A percentile compares a stretch with the other conserved stretches of the same genome.
These are phyloP conservation scores for Penicillium sp. DNA, from an alignment of 2,329 filamentous ascomycete species.

Conservation along the genomic window DNA sequence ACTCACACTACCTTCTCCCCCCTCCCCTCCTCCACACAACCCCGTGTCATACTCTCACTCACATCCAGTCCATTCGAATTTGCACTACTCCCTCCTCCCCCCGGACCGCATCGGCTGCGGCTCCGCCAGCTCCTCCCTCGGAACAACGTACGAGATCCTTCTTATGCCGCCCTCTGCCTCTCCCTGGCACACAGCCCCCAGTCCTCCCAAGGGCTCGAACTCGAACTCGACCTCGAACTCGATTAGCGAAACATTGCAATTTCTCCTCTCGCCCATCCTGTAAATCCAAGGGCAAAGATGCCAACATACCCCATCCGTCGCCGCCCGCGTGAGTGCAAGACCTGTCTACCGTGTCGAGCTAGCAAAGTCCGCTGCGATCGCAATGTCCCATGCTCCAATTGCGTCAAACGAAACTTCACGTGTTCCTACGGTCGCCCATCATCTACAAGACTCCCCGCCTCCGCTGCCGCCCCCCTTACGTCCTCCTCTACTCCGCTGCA, in stretches of 20 bases:
- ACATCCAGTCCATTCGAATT: too few relatives aligned
- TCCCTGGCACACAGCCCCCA: constrained; percentile 13
- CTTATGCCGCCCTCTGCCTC: constrained; percentile 16
- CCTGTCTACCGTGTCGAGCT: constrained; percentile 54
- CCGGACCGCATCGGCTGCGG: neutral
- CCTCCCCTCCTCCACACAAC: neutral
- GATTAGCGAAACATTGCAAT: too few relatives aligned
- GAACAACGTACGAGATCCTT: constrained; percentile 4
- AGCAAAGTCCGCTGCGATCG: constrained; percentile 56
- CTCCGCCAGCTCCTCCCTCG: neutral
- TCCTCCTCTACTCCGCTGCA: constrained; percentile 20
- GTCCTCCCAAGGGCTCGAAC: neutral
- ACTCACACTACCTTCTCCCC: too few relatives aligned
- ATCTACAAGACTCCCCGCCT: constrained; percentile 18
- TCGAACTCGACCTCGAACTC: too few relatives aligned
- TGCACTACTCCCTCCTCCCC: neutral
- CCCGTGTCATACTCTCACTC: too few relatives aligned
- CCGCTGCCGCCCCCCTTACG: constrained; percentile 14
- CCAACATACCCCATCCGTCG: constrained; percentile 41
- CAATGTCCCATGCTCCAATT: constrained; percentile 46
- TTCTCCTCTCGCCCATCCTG: constrained; percentile 6
- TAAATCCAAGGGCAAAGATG: constrained; percentile 24
- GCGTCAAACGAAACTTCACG: constrained; percentile 45
- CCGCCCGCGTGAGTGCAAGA: constrained; percentile 48
- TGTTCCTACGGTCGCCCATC: constrained; percentile 42